Conservation (phyloP, 768 basidiomycete genomes). For the Leucocoprinus birnbaumii region DNA sequence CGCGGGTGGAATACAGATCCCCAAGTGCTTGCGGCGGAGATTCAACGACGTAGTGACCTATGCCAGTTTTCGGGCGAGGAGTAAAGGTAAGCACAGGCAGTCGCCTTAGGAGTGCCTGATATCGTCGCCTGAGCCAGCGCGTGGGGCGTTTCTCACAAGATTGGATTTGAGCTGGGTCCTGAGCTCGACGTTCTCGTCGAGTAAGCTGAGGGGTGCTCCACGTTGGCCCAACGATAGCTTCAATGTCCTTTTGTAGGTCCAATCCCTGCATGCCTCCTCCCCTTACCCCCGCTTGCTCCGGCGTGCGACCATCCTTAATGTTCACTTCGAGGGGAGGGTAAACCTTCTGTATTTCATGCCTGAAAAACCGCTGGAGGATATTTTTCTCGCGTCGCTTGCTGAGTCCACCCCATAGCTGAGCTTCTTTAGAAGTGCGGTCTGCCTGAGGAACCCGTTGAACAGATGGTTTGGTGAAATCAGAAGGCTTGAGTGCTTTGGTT, state of each 20-base stretch:
- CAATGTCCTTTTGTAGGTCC: conserved; percentile 42
- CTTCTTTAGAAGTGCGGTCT: conserved; percentile 55
- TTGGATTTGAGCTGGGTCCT: neutral
- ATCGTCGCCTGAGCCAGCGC: conserved; percentile 53
- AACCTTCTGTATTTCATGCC: conserved; percentile 49
- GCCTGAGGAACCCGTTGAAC: conserved; percentile 52
- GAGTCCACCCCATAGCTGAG: conserved; percentile 56
- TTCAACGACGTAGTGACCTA: conserved; percentile 25
- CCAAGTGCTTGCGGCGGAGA: conserved; percentile 28
- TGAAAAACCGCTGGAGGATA: conserved; percentile 65
- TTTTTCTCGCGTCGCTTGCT: conserved; percentile 77
- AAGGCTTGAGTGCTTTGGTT: conserved; percentile 39
- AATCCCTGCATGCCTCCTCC: conserved; percentile 18
- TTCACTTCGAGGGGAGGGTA: conserved; percentile 56
- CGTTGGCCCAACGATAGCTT: conserved; percentile 38
- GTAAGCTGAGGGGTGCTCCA: conserved; percentile 25
- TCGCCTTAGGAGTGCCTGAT: conserved; percentile 55
- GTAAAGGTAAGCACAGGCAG: conserved; percentile 51
- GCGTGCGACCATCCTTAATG: conserved; percentile 15
- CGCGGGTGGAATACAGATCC: conserved; percentile 19
- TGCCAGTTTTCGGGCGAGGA: conserved; percentile 7
- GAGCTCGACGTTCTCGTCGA: conserved; percentile 27
- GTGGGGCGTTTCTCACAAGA: conserved; percentile 27
- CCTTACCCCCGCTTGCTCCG: conserved; percentile 10
- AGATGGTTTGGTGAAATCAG: conserved; percentile 46